Evolutionary conservation across 768 basidiomycete species (phyloP).

Genomic region (Lyophyllum atratum): DNA sequence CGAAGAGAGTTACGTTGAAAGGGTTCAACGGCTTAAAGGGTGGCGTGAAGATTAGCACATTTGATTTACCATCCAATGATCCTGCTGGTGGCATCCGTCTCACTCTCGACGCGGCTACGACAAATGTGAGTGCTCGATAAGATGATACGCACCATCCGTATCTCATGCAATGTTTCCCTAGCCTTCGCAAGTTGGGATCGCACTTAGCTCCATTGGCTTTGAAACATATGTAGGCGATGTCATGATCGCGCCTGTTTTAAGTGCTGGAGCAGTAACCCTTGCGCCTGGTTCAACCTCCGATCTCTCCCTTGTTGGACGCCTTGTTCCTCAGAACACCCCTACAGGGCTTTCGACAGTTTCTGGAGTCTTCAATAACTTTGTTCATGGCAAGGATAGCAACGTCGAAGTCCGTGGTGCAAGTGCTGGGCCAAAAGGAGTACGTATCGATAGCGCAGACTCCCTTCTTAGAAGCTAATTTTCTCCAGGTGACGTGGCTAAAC

Average conservation of each 20-base stretch:
- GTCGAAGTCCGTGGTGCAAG: slow-evolving; percentile 60
- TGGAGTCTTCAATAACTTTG: slow-evolving; percentile 68
- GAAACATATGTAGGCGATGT: slow-evolving; percentile 52
- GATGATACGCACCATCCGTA: neutral
- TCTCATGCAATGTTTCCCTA: slow-evolving; percentile 20
- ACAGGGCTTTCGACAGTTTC: slow-evolving; percentile 62
- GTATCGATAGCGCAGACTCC: slow-evolving; percentile 14
- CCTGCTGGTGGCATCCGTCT: slow-evolving; percentile 72
- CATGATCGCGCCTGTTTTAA: slow-evolving; percentile 61
- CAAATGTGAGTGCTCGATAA: slow-evolving; percentile 48
- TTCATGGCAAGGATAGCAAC: slow-evolving; percentile 64
- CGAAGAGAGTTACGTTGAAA: slow-evolving; percentile 62
- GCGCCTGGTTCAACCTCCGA: slow-evolving; percentile 52
- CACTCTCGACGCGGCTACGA: slow-evolving; percentile 58
- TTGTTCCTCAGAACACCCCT: slow-evolving; percentile 58
- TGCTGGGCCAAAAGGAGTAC: slow-evolving; percentile 58
- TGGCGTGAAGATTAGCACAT: slow-evolving; percentile 63
- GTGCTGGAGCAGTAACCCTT: slow-evolving; percentile 51
- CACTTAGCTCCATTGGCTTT: slow-evolving; percentile 62
- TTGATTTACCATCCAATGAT: slow-evolving; percentile 71
- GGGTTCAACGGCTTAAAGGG: slow-evolving; percentile 70
- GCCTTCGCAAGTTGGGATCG: slow-evolving; percentile 78
- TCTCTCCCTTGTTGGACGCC: slow-evolving; percentile 59
- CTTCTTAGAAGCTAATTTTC: neutral
- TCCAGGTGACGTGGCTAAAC: slow-evolving; percentile 71